These are phyloP conservation scores for Fusarium vanettenii DNA, from an alignment of 2,329 filamentous ascomycete genomes.

Conservation along the genomic window DNA sequence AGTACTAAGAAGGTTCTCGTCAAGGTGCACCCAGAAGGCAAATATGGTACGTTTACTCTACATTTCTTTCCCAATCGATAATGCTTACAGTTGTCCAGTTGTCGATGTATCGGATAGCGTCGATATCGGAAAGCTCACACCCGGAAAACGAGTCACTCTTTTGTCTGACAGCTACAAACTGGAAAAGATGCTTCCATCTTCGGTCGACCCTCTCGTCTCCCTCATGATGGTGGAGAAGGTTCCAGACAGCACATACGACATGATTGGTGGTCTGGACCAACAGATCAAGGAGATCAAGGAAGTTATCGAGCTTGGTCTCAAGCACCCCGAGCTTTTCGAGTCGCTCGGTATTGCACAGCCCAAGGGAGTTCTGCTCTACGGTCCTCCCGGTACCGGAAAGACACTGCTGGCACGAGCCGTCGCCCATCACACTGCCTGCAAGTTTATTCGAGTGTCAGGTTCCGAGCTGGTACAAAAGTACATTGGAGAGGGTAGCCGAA, in stretches of 20 bases:
- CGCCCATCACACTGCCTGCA: conserved; percentile 98
- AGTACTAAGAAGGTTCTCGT: conserved; percentile 99
- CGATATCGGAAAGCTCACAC: conserved; percentile 93
- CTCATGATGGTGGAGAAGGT: conserved; percentile 99
- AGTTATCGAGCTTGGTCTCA: conserved; percentile 97
- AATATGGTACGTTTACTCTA: conserved; percentile 81
- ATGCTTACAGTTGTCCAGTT: conserved; percentile 64
- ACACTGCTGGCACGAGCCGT: conserved; percentile 94
- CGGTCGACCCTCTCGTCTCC: conserved; percentile 96
- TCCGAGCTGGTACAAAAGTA: conserved; percentile 99
- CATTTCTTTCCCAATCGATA: neutral
- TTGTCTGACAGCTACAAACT: conserved; percentile 98
- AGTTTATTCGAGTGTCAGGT: conserved; percentile 97
- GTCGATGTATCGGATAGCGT: conserved; percentile 96
- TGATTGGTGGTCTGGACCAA: conserved; percentile 98
- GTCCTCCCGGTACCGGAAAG: conserved; percentile 96
- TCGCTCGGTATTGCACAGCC: conserved; percentile 98
- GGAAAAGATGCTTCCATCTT: conserved; percentile 97
- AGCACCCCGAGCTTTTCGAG: conserved; percentile 98
- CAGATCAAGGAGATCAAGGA: conserved; percentile 99
- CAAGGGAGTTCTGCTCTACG: conserved; percentile 96
- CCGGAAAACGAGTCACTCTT: conserved; percentile 96
- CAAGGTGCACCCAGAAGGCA: conserved; percentile 98
- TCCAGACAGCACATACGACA: conserved; percentile 99
- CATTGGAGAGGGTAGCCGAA: conserved; percentile 96